Evolutionary conservation across 306 rosid species (phyloP).

Genomic region (Begonia peltatifolia): DNA sequence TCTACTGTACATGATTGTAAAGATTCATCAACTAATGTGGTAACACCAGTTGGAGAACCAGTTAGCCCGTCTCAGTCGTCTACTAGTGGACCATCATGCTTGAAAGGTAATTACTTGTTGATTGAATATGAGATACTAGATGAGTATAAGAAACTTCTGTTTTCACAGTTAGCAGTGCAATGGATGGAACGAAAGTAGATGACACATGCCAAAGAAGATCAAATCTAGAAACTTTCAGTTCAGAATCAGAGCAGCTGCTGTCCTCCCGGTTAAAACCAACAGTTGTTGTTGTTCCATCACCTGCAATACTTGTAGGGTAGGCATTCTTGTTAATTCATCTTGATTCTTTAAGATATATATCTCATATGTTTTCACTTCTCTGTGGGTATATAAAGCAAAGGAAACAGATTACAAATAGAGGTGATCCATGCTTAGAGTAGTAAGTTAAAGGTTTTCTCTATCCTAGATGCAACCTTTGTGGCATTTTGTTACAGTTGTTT

Average conservation of each 20-base stretch:
- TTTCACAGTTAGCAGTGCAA: slow-evolving; percentile 28
- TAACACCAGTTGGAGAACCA: slow-evolving; percentile 40
- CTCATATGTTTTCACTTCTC: too few species aligned
- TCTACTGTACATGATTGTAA: slow-evolving; percentile 67
- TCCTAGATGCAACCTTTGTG: too few species aligned
- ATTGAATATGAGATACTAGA: background rate
- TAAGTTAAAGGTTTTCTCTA: too few species aligned
- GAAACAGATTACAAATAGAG: too few species aligned
- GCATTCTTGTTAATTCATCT: slow-evolving; percentile 4
- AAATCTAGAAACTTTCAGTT: slow-evolving; percentile 53
- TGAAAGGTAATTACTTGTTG: slow-evolving; percentile 44
- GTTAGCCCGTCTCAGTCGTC: slow-evolving; percentile 85
- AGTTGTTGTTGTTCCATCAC: slow-evolving; percentile 62
- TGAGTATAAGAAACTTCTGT: slow-evolving; percentile 14
- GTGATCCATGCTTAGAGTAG: too few species aligned
- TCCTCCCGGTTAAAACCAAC: slow-evolving; percentile 69
- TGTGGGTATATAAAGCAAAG: too few species aligned
- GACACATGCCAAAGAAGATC: slow-evolving; percentile 72
- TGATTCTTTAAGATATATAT: background rate
- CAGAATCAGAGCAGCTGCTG: slow-evolving; percentile 61
- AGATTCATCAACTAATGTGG: slow-evolving; percentile 46
- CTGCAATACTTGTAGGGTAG: slow-evolving; percentile 96
- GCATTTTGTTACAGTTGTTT: too few species aligned
- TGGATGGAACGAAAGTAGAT: slow-evolving; percentile 65
- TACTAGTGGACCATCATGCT: slow-evolving; percentile 63